These are phyloP conservation scores for Starmerella vaccinii DNA, from an alignment of 805 yeast species.

Conservation along the genomic window DNA sequence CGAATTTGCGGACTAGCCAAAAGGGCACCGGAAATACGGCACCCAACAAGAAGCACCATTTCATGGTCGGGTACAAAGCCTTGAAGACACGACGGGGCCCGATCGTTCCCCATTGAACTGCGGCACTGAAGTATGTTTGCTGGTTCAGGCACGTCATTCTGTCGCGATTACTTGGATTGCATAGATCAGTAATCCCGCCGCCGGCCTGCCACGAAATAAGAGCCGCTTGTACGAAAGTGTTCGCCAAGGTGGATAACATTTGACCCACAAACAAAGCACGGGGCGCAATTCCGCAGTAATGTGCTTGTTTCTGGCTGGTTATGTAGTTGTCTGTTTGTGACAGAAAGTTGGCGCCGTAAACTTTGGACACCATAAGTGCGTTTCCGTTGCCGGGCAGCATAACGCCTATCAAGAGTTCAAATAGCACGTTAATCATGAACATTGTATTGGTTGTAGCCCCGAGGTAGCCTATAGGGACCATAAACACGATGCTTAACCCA, in stretches of 20 bases:
- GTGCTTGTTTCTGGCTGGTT: constrained; percentile 45
- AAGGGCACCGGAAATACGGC: constrained; percentile 26
- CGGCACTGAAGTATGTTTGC: constrained; percentile 41
- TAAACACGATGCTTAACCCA: constrained; percentile 41
- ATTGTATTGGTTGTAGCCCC: constrained; percentile 40
- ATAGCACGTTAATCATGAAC: constrained; percentile 41
- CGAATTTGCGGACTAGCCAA: constrained; percentile 18
- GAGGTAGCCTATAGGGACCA: constrained; percentile 42
- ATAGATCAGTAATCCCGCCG: constrained; percentile 29
- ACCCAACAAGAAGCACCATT: constrained; percentile 56
- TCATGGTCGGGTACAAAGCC: constrained; percentile 49
- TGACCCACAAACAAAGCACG: constrained; percentile 45
- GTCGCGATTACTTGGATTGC: constrained; percentile 26
- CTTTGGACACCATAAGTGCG: constrained; percentile 43
- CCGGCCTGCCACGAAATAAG: constrained; percentile 30
- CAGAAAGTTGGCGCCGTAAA: constrained; percentile 49
- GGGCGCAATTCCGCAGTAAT: constrained; percentile 51
- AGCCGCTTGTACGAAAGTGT: constrained; percentile 27
- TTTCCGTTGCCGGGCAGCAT: constrained; percentile 48
- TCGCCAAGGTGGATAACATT: constrained; percentile 28
- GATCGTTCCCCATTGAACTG: constrained; percentile 37
- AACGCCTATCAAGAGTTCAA: constrained; percentile 44
- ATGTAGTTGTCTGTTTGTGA: constrained; percentile 53
- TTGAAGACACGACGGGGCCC: constrained; percentile 38
- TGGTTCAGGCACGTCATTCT: constrained; percentile 33